Conservation (phyloP, 352 stramenopile genomes). For the Globisporangium perplexum region DNA sequence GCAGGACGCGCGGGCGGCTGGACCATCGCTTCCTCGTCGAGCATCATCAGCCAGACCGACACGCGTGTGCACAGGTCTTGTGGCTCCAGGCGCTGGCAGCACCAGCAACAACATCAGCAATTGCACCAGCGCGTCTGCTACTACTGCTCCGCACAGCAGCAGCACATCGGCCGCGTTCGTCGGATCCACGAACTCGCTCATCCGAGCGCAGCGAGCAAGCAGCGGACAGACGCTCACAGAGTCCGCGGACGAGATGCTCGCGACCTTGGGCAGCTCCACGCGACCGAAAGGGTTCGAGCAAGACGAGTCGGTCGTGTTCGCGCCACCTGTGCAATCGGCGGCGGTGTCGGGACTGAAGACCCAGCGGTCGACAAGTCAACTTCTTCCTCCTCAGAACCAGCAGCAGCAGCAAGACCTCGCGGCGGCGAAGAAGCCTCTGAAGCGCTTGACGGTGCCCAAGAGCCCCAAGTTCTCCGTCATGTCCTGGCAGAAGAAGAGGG, state of each 20-base stretch:
- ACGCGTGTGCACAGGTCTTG: conserved; percentile 7
- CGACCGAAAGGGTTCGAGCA: neutral
- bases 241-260: conserved; percentile 39
- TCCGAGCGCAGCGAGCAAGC: conserved; percentile 45
- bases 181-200: conserved; percentile 59
- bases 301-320: conserved; percentile 4
- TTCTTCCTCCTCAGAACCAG: conserved; percentile 8
- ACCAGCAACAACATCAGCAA: conserved; percentile 4
- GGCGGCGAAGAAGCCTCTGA: conserved; percentile 14
- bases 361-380: conserved; percentile 30
- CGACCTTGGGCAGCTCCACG: conserved; percentile 26
- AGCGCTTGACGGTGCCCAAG: conserved; percentile 66
- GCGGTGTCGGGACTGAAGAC: conserved; percentile 19
- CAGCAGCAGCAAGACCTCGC: conserved; percentile 13
- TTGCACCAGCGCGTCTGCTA: conserved; percentile 2
- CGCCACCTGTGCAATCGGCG: conserved; percentile 8
- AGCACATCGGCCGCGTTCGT: conserved; percentile 29
- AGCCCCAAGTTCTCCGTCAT: conserved; percentile 84
- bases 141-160: conserved; percentile 2
- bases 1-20: neutral
- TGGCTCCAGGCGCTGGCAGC: neutral
- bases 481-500: conserved; percentile 76
- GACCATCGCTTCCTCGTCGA: conserved; percentile 1
- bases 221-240: conserved; percentile 45
- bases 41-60: conserved; percentile 16